Evolutionary conservation across 495 filamentous ascomycete genomes (phyloP).

Genomic region (Xylaria cubensis): DNA sequence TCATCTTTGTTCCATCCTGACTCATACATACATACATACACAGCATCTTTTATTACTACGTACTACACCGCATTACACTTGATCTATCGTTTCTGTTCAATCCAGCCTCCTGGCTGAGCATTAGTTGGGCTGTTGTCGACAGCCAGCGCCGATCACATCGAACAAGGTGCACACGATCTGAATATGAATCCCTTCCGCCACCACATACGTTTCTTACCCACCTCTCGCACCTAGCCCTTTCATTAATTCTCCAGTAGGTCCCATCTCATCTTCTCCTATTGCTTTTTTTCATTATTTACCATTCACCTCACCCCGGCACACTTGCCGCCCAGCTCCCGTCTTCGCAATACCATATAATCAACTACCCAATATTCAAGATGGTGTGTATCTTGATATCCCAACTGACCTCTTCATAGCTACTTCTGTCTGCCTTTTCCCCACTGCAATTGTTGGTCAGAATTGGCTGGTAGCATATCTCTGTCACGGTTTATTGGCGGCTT

Average conservation of each 20-base stretch:
- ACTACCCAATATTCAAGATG: background rate
- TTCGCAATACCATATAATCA: background rate
- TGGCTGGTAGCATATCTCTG: background rate
- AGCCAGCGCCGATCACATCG: background rate
- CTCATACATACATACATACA: background rate
- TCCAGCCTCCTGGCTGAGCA: background rate
- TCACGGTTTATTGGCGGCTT: background rate
- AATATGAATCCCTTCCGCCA: slow-evolving; percentile 22
- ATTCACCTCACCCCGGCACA: background rate
- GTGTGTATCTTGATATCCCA: background rate
- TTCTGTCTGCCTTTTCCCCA: background rate
- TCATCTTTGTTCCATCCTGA: background rate
- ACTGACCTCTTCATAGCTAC: slow-evolving; percentile 5
- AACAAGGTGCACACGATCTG: background rate
- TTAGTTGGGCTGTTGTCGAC: background rate
- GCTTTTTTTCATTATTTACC: background rate
- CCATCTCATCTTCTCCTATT: background rate
- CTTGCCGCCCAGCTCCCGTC: background rate
- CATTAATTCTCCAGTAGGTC: background rate
- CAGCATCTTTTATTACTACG: background rate
- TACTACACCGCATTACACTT: background rate
- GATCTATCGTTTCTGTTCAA: too few species aligned
- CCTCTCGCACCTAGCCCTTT: background rate
- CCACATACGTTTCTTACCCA: background rate
- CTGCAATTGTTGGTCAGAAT: background rate